Base-by-base conservation (phyloP, 192 early-diverging fungal species). In the Dispira parvispora region DNA sequence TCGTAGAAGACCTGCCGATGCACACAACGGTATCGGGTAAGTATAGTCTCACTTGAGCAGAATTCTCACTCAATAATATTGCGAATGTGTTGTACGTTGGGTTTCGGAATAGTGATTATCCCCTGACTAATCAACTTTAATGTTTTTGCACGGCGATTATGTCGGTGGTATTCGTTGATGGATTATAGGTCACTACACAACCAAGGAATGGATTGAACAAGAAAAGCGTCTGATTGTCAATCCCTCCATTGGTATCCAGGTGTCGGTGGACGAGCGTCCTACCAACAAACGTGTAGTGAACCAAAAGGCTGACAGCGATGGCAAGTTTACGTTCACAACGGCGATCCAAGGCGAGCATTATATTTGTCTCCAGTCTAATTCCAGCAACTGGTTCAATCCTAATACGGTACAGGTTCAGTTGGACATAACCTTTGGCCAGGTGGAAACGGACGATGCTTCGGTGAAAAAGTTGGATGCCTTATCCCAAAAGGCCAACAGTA, bases 321-420 rank as follows among this genome's bases (percentile, higher is more conserved):
- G 93, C 52, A 81, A 84, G 67, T 97, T 97, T 67, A 85, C 84
- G 43, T 99, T 99, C 65, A 93, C 90, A 13, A 83, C 94, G 21
- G 77, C 86, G 25, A 87, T 88, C 61, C 78, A 86, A 43, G 93
- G 94, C 50, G 84, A 93, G 67, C 93, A 99, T 72, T 73, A 80
- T 18, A 90, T 99, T 57, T 99, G 96, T 72, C 73, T 99, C 56
- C 82, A 78, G 64, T 77, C 79, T 11, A 75, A 73, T 4, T 72
- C 79, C 18, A 70, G 77, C 42, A 75, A 80, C n/a, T 91, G 88
- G 88, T 82, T 92, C 71, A 75, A 79, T 25, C 76, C 79, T 18
- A 72, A 75, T 52, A 62, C 62, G 23, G 68, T 68, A 3, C 73
- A 67, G 67, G 69, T 69, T 47, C 73, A 80, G 25, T 70, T 88